Evolutionary conservation across 176 grass and related monocot species (phyloP).

Genomic region (Zea luxurians): DNA sequence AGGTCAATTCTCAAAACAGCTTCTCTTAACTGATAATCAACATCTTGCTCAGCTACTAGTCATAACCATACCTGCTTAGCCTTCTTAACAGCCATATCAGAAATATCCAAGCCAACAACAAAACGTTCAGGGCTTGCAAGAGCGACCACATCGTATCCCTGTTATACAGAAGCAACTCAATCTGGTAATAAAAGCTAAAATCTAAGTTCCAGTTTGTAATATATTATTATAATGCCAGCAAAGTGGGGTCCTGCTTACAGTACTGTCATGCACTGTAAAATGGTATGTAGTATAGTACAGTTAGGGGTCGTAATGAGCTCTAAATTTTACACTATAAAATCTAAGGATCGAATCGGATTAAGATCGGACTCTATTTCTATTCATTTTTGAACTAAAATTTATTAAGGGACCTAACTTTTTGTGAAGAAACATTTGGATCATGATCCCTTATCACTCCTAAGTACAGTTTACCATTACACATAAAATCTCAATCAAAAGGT

Average conservation of each 20-base stretch:
- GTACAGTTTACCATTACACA: not conserved
- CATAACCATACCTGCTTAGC: slow-evolving; percentile 67
- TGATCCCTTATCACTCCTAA: no score
- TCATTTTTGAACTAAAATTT: no score
- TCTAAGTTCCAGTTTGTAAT: not conserved
- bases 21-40: slow-evolving; percentile 14
- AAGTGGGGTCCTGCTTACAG: not conserved
- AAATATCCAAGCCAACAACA: slow-evolving; percentile 87
- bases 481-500: slow-evolving; percentile 12
- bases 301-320: no score
- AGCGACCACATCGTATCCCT: slow-evolving; percentile 87
- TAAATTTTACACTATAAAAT: no score
- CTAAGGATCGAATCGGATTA: no score
- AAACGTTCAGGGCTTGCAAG: slow-evolving; percentile 62
- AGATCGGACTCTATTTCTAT: no score
- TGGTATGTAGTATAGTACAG: not conserved
- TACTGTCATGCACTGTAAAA: not conserved
- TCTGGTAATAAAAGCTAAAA: not conserved
- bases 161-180: slow-evolving; percentile 35
- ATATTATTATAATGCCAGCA: not conserved
- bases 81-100: slow-evolving; percentile 56
- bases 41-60: slow-evolving; percentile 8
- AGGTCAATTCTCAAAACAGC: not conserved
- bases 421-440: no score
- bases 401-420: no score